A percentile compares a stretch with the other conserved stretches of the same genome.
phyloP scores from a whole-genome alignment of 2,329 filamentous ascomycete species.

The Chrysoporthe puriensis region DNA sequence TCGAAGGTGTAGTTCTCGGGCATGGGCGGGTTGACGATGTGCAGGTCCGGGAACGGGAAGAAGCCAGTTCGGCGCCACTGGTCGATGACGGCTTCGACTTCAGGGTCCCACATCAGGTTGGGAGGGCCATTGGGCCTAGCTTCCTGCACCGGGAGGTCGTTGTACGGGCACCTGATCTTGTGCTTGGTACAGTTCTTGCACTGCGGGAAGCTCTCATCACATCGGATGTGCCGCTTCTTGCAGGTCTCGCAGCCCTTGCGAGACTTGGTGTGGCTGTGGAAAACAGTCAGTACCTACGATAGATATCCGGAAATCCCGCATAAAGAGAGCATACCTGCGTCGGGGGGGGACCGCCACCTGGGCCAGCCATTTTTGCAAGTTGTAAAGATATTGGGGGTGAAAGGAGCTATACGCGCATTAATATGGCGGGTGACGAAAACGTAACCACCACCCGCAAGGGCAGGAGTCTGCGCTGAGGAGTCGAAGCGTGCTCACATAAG shows the following conservation, averaged over 20 bases:
- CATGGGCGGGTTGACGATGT: conserved; percentile 74
- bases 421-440: neutral
- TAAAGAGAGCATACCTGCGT: conserved; percentile 54
- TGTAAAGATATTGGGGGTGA: neutral
- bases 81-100: conserved; percentile 79
- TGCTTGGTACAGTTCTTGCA: conserved; percentile 99
- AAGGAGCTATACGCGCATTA: conserved; percentile 27
- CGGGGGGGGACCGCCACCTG: conserved; percentile 91
- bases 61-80: conserved; percentile 82
- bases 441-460: neutral
- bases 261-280: conserved; percentile 90
- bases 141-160: conserved; percentile 77
- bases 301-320: conserved; percentile 4
- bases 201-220: conserved; percentile 97
- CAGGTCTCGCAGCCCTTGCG: conserved; percentile 98
- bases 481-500: conserved; percentile 15
- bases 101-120: conserved; percentile 81
- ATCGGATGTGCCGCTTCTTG: conserved; percentile 96
- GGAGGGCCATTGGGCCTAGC: conserved; percentile 64
- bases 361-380: conserved; percentile 76
- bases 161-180: conserved; percentile 97
- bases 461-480: neutral
- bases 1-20: conserved; percentile 74
- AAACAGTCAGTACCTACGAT: conserved; percentile 31
- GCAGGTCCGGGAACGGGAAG: conserved; percentile 83